phyloP scores from a whole-genome alignment of 2,329 filamentous ascomycete genomes.

The Pseudopithomyces maydicus region DNA sequence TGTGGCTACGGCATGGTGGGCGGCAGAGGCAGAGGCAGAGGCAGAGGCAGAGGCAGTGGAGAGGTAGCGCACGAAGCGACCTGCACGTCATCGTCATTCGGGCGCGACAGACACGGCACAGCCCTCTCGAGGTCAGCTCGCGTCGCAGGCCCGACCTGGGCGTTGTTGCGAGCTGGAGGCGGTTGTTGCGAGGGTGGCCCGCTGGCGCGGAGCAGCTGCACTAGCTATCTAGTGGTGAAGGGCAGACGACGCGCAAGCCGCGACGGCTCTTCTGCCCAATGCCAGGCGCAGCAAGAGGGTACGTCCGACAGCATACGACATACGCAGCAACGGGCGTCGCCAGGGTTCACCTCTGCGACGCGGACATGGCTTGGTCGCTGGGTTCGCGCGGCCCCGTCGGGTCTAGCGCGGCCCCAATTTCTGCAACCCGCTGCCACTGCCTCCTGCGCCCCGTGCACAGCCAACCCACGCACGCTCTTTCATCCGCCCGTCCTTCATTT shows the following conservation, averaged over 20 bases:
- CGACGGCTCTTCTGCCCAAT: background rate
- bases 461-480: conserved; percentile 20
- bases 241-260: background rate
- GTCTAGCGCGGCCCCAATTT: conserved; percentile 4
- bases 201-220: background rate
- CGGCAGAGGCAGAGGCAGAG: too few relatives aligned
- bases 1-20: too few relatives aligned
- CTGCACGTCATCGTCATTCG: conserved; percentile 25
- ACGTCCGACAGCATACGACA: background rate
- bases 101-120: conserved; percentile 12
- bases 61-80: conserved; percentile 6
- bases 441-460: conserved; percentile 17
- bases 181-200: background rate
- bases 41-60: too few relatives aligned
- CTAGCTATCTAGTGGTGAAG: background rate
- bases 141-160: conserved; percentile 1
- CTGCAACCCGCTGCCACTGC: background rate
- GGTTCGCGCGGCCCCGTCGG: background rate
- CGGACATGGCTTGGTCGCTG: background rate
- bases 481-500: conserved; percentile 13
- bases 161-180: background rate
- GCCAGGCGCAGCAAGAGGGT: background rate
- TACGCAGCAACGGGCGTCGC: background rate
- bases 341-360: background rate
- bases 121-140: conserved; percentile 7